Base-by-base conservation (phyloP, 257 asterid genomes). In the Leptodermis oblonga region DNA sequence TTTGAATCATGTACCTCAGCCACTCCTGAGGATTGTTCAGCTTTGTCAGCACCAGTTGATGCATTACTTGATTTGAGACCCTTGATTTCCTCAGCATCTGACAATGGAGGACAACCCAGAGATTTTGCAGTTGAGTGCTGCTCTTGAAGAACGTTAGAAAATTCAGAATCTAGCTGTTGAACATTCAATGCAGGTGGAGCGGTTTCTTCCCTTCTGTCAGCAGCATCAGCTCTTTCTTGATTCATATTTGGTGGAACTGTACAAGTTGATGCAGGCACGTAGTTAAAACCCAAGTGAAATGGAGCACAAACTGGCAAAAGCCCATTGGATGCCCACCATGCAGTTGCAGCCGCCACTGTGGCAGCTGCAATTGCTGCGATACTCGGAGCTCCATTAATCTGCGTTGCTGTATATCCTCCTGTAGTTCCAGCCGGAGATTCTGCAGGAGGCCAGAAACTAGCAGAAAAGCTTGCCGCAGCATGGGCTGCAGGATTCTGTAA, bases 251-350 rank as follows among this genome's bases (percentile, higher is more conserved):
- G 71, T 66, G 87, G 93, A 42, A 77, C 68, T 76, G 79, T 77
- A 59, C 89, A 76, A 39, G 77, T 79, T 39, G 90, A 76, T 43
- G 83, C 72, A 51, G 96, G 85, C 76, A 84, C 77, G 67, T 78
- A 77, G 71, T 85, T 80, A 70, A 87, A 83, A 65, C 88, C 86
- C 74, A 88, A 84, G 62, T 84, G 88, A 82, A 82, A 79, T 10
- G 94, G 98, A 79, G 91, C 77, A 79, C 92, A 90, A 70, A 88
- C 65, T 61, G 99, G 99, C 71, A 93, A 87, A 70, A 93, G 84
- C 54, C 99, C 97, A 74, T 90, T 86, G 73, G 97, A 95, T 5
- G 97, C 85, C 99, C 99, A 93, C 99, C 99, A 93, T 54, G 99
- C 88, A 48, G 95, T 85, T 70, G 99, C 99, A 67, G 97, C 96